A percentile compares a stretch with the other conserved stretches of the same genome.
phyloP scores from a whole-genome alignment of 2,329 filamentous ascomycete species.

The Colletotrichum neosansevieriae region DNA sequence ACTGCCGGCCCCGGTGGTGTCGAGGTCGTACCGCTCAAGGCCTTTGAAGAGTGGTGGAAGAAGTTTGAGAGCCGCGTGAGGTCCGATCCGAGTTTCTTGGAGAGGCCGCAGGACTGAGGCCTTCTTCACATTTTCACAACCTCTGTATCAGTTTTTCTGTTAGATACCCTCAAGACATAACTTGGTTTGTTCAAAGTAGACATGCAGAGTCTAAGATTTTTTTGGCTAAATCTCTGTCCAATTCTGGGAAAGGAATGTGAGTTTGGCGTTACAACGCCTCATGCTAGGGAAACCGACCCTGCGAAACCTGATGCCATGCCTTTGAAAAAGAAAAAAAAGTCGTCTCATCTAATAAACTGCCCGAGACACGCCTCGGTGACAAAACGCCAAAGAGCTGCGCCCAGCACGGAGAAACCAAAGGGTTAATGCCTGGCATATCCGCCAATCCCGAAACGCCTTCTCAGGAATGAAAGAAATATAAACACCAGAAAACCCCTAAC shows the following conservation, averaged over 20 bases:
- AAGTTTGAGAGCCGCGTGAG: slow-evolving; percentile 93
- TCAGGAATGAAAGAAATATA: not conserved
- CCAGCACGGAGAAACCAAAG: slow-evolving; percentile 21
- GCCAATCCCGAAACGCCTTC: slow-evolving; percentile 12
- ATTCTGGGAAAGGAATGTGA: not conserved
- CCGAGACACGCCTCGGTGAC: slow-evolving; percentile 1
- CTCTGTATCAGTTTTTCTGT: not conserved
- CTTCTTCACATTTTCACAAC: not conserved
- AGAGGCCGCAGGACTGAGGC: slow-evolving; percentile 62
- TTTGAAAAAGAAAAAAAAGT: not conserved
- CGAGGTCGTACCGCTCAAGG: slow-evolving; percentile 92
- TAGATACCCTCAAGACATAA: slow-evolving; percentile 18
- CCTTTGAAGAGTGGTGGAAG: slow-evolving; percentile 97
- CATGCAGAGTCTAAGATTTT: not conserved
- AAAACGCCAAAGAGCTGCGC: slow-evolving; percentile 23
- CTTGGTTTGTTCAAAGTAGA: not conserved
- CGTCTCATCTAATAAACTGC: slow-evolving; percentile 17
- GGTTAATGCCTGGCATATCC: slow-evolving; percentile 2
- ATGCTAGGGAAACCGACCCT: slow-evolving; percentile 26
- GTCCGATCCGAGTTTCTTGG: slow-evolving; percentile 88
- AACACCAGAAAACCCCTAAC: not conserved
- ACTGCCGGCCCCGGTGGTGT: slow-evolving; percentile 71
- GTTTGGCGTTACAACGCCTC: not conserved
- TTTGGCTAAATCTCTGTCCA: not conserved
- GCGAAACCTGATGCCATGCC: slow-evolving; percentile 19